These are phyloP conservation scores for Akanthomyces lecanii DNA, from an alignment of 2,329 filamentous ascomycete genomes.

Conservation along the genomic window DNA sequence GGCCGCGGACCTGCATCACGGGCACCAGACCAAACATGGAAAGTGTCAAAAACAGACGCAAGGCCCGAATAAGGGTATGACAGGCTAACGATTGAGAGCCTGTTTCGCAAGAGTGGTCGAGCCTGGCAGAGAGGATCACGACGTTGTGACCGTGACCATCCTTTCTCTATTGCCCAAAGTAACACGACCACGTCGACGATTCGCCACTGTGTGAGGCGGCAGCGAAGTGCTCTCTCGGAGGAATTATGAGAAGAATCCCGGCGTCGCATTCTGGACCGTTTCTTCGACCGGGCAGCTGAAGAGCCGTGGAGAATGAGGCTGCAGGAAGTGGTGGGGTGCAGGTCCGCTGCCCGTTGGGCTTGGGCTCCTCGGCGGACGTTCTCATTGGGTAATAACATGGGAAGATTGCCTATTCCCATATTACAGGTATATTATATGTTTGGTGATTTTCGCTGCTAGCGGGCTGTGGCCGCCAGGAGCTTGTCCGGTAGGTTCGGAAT, in stretches of 20 bases:
- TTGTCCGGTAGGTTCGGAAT: neutral
- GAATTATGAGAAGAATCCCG: neutral
- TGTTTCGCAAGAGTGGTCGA: too few relatives aligned
- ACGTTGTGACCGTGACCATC: too few relatives aligned
- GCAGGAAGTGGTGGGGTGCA: neutral
- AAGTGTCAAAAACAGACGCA: neutral
- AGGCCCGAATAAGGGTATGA: neutral
- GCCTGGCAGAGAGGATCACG: too few relatives aligned
- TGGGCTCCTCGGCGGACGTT: neutral
- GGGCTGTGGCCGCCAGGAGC: too few relatives aligned
- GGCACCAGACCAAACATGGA: neutral
- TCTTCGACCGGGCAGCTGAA: neutral
- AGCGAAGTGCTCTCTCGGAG: neutral
- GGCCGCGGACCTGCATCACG: neutral
- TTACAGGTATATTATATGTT: neutral
- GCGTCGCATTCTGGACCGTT: neutral
- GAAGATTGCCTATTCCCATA: neutral
- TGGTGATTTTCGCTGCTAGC: too few relatives aligned
- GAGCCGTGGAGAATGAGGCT: neutral
- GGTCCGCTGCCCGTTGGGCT: neutral
- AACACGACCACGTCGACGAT: neutral
- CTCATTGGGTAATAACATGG: neutral
- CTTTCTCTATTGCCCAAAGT: neutral
- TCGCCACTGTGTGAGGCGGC: neutral
- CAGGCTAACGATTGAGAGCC: neutral